These are phyloP conservation scores for Hortaea sp. DNA, from an alignment of 2,329 filamentous ascomycete genomes.

Conservation along the genomic window DNA sequence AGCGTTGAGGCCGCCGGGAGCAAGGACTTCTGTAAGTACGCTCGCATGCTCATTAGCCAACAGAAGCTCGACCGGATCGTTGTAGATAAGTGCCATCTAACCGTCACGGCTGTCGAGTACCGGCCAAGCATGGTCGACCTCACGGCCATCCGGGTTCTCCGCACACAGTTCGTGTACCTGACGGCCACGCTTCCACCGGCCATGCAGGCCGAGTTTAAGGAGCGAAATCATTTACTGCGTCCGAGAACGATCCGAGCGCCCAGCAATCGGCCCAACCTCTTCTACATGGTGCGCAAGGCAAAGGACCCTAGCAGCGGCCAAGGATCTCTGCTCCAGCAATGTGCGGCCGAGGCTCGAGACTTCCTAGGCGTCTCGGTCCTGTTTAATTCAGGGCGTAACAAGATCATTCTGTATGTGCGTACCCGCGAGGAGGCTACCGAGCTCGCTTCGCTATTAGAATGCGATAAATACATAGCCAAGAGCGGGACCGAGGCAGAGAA, in stretches of 20 bases:
- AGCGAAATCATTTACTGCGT: background rate
- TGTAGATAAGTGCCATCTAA: slow-evolving; percentile 10
- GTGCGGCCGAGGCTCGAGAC: background rate
- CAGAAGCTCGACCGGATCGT: slow-evolving; percentile 9
- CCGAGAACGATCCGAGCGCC: background rate
- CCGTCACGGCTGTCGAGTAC: background rate
- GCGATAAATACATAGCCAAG: background rate
- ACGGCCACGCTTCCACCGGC: background rate
- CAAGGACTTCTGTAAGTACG: slow-evolving; percentile 13
- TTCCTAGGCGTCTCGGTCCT: background rate
- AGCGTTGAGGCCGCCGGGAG: slow-evolving; percentile 15
- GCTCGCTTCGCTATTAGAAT: background rate
- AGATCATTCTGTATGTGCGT: background rate
- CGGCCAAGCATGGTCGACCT: background rate
- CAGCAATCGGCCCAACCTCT: background rate
- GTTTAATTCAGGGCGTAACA: background rate
- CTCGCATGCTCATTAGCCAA: background rate
- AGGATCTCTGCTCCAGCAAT: background rate
- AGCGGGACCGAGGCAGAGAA: background rate
- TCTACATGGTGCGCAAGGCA: background rate
- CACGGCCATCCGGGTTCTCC: background rate
- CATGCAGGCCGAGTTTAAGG: background rate
- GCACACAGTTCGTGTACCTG: background rate
- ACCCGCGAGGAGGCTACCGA: background rate
- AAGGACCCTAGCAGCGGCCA: background rate